Base-by-base conservation (phyloP, 2,329 filamentous ascomycete genomes). In the Gaeumannomyces tritici region DNA sequence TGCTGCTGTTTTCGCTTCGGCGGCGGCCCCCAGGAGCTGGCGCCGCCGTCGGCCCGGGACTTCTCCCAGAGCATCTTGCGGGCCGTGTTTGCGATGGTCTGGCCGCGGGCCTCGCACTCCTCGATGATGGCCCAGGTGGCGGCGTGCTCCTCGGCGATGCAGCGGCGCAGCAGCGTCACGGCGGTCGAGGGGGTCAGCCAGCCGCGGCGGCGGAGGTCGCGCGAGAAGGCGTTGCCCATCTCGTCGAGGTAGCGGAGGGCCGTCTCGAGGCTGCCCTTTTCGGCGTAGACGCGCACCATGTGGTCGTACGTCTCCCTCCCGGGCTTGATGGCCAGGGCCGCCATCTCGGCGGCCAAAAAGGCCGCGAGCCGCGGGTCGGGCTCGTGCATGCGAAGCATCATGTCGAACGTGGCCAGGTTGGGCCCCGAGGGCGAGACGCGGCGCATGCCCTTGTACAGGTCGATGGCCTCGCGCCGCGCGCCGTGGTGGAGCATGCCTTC, bases 301-400 rank as follows among this genome's bases (percentile, higher is more conserved):
- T 68, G 66, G 62, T 77, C 68, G 55, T 73, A 69, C 21, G 70
- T 71, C 28, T 62, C 55, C 33, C 62, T 60, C 33, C 71, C 69
- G 1, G 73, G 71, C 60, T 66, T 67, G 12, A 78, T 64, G 21
- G 64, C 67, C 62, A 76, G 74, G 13, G 69, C 67, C 29, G 72
- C 64, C 74, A 78, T 77, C 69, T 78, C 76, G 4, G 69, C 66
- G 5, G 70, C 58, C 15, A 78, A 57, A 64, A 75, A 75, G 31
- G 69, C 68, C 64, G 73, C 70, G 18, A 69, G 69, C 60, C 70
- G 70, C 11, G 65, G 61, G 55, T 63, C 62, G 54, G 60, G 64
- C 42, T 63, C 60, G 12, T 62, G 70, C 55, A 68, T 57, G n/a
- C 59, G 61, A 13, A 77, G 67, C 27, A 79, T 69, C 13, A 76